Conservation (phyloP, 2,329 filamentous ascomycete species). For the Pseudonectria buxi region DNA sequence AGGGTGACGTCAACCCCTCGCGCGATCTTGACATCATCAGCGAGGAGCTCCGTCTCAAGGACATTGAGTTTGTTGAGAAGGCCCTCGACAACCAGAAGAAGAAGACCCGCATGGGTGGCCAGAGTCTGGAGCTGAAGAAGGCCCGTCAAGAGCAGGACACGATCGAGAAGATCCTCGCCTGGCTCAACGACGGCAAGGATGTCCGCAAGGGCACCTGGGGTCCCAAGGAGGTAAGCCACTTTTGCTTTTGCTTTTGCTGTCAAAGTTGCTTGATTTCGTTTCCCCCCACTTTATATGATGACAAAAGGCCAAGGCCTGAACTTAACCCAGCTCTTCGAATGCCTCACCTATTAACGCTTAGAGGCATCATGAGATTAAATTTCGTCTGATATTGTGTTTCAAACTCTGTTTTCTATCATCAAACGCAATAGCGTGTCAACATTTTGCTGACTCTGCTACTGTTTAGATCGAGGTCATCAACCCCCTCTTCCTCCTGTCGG, state of each 20-base stretch:
- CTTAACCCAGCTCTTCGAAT: conserved; percentile 99
- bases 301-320: conserved; percentile 96
- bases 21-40: conserved; percentile 95
- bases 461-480: conserved; percentile 92
- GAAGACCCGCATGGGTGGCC: conserved; percentile 89
- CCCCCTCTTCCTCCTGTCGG: conserved; percentile 86
- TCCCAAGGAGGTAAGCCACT: conserved; percentile 80
- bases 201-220: conserved; percentile 84
- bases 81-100: conserved; percentile 86
- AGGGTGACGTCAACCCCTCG: conserved; percentile 93
- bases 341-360: conserved; percentile 68
- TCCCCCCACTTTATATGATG: conserved; percentile 63
- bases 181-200: conserved; percentile 83
- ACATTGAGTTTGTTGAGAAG: conserved; percentile 98
- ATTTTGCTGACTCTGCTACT: conserved; percentile 16
- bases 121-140: conserved; percentile 97
- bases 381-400: conserved; percentile 54
- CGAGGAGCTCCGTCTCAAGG: conserved; percentile 93
- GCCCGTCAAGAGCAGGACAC: conserved; percentile 88
- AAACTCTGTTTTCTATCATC: conserved; percentile 4
- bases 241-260: conserved; percentile 15
- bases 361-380: conserved; percentile 80
- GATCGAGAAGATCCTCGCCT: conserved; percentile 80
- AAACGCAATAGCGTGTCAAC: conserved; percentile 2
- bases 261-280: conserved; percentile 7